These are phyloP conservation scores for Tillandsia leiboldiana DNA, from an alignment of 176 grass and related monocot genomes.

Conservation along the genomic window DNA sequence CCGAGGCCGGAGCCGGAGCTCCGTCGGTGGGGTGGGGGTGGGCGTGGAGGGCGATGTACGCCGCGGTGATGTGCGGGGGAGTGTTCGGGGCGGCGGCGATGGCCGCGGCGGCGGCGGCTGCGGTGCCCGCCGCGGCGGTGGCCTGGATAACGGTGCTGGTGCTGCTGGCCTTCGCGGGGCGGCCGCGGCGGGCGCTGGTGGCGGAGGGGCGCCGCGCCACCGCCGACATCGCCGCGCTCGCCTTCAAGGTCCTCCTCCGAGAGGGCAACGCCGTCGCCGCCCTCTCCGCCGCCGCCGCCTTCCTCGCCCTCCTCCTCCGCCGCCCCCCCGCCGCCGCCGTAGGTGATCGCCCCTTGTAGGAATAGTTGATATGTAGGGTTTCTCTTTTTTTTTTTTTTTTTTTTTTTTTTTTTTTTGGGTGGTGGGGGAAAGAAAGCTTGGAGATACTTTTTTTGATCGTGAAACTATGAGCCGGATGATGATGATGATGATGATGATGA, in stretches of 20 bases:
- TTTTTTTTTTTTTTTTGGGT: too few relatives aligned
- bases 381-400: too few relatives aligned
- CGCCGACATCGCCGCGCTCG: conserved; percentile 49
- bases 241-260: conserved; percentile 39
- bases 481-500: too few relatives aligned
- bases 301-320: conserved; percentile 27
- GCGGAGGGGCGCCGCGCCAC: conserved; percentile 49
- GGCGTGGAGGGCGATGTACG: conserved; percentile 43
- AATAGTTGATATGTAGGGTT: too few relatives aligned
- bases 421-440: too few relatives aligned
- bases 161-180: conserved; percentile 63
- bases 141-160: conserved; percentile 93
- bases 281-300: conserved; percentile 44
- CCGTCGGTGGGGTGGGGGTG: conserved; percentile 10
- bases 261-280: conserved; percentile 54
- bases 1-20: not conserved
- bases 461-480: too few relatives aligned
- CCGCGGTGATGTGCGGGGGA: conserved; percentile 71
- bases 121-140: conserved; percentile 62
- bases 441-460: too few relatives aligned
- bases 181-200: conserved; percentile 39
- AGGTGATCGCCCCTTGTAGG: not conserved
- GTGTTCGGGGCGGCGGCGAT: conserved; percentile 82
- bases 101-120: conserved; percentile 62
- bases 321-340: conserved; percentile 12